Conservation (phyloP, 2,329 filamentous ascomycete genomes). For the Talaromyces sp. region DNA sequence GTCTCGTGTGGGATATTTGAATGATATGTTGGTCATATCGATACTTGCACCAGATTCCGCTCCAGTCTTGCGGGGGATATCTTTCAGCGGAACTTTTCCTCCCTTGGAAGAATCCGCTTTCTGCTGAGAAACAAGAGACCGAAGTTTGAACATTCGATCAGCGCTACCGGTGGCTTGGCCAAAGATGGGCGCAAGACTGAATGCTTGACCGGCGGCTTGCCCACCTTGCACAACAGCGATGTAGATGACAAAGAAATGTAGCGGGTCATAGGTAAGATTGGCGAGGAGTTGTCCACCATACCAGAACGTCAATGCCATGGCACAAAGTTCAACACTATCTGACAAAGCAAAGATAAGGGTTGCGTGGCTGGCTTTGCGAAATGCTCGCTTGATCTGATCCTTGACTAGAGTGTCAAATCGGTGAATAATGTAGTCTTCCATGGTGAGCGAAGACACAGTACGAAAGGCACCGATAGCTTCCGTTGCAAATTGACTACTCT, state of each 20-base stretch:
- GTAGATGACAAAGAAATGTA: constrained; percentile 56
- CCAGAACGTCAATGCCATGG: constrained; percentile 55
- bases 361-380: constrained; percentile 57
- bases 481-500: constrained; percentile 69
- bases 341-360: constrained; percentile 65
- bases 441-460: constrained; percentile 65
- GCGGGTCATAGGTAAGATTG: constrained; percentile 43
- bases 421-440: constrained; percentile 61
- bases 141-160: constrained; percentile 28
- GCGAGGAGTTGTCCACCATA: constrained; percentile 60
- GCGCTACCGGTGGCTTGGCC: constrained; percentile 35
- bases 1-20: constrained; percentile 33
- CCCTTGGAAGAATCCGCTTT: background rate
- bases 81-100: background rate
- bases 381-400: constrained; percentile 57
- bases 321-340: constrained; percentile 61
- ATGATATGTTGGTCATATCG: constrained; percentile 29
- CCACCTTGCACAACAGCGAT: constrained; percentile 65
- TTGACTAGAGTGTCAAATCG: constrained; percentile 59
- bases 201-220: constrained; percentile 62
- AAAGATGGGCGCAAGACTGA: constrained; percentile 60
- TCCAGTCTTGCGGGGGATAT: background rate
- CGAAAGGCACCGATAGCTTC: constrained; percentile 71
- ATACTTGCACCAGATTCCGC: constrained; percentile 9
- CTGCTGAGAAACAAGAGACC: constrained; percentile 16